These are phyloP conservation scores for Medicago truncatula DNA, from an alignment of 306 rosid genomes.

Conservation along the genomic window DNA sequence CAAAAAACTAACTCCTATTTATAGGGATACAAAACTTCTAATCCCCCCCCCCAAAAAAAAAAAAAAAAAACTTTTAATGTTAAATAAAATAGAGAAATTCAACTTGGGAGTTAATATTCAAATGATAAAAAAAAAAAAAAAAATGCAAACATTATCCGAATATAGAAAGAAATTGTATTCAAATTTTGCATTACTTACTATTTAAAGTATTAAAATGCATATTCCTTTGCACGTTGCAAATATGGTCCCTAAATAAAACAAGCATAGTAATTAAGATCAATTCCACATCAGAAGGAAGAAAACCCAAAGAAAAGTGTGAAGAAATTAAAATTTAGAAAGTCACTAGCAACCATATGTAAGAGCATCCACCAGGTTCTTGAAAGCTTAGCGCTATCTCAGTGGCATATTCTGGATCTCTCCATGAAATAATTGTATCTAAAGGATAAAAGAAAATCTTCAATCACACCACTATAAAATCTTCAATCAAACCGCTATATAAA, in stretches of 20 bases:
- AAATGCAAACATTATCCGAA: slow-evolving; percentile 1
- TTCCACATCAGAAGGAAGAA: slow-evolving; percentile 36
- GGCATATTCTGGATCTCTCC: slow-evolving; percentile 89
- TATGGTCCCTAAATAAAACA: slow-evolving; percentile 75
- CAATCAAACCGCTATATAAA: slow-evolving; percentile 26
- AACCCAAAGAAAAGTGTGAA: not conserved
- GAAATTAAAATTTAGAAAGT: slow-evolving; percentile 3
- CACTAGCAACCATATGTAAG: slow-evolving; percentile 76
- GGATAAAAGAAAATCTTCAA: slow-evolving; percentile 1
- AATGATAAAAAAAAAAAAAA: slow-evolving; percentile 14
- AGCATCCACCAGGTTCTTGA: slow-evolving; percentile 87
- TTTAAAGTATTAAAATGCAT: slow-evolving; percentile 77
- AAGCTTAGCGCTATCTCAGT: slow-evolving; percentile 92
- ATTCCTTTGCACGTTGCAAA: slow-evolving; percentile 86
- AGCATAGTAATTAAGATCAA: slow-evolving; percentile 38
- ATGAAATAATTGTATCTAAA: slow-evolving; percentile 86
- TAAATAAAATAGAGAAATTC: not conserved
- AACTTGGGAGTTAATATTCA: not conserved
- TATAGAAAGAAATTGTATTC: slow-evolving; percentile 4
- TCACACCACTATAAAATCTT: slow-evolving; percentile 13
- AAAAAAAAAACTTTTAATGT: no score
- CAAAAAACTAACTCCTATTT: not conserved
- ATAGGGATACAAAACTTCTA: not conserved
- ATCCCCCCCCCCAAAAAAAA: no score
- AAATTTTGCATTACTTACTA: slow-evolving; percentile 61